Conservation (phyloP, 495 filamentous ascomycete genomes). For the Cercophora sp. region DNA sequence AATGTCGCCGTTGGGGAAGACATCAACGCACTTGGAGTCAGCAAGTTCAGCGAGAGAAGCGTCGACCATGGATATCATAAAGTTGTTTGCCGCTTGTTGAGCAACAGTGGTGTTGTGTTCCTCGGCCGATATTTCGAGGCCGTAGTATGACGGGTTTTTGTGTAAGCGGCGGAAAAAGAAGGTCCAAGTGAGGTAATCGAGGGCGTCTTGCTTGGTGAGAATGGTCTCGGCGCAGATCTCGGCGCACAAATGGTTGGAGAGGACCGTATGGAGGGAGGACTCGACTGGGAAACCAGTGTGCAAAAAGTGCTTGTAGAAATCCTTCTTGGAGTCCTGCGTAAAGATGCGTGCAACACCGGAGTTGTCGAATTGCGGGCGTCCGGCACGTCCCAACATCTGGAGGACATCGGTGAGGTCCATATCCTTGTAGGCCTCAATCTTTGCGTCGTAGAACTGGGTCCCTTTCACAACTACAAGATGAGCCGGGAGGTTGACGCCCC, state of each 20-base stretch:
- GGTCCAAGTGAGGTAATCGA: conserved; percentile 98
- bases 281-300: conserved; percentile 98
- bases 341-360: conserved; percentile 96
- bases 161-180: conserved; percentile 97
- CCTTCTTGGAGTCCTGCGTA: conserved; percentile 95
- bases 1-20: conserved; percentile 84
- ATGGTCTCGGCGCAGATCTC: conserved; percentile 94
- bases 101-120: conserved; percentile 88
- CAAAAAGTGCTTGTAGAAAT: conserved; percentile 99
- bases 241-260: conserved; percentile 95
- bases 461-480: conserved; percentile 98
- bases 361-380: conserved; percentile 92
- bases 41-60: conserved; percentile 75
- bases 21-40: conserved; percentile 73
- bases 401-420: conserved; percentile 99
- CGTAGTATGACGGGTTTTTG: conserved; percentile 98
- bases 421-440: conserved; percentile 95
- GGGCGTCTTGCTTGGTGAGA: conserved; percentile 87
- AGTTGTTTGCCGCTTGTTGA: conserved; percentile 80
- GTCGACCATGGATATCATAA: conserved; percentile 87
- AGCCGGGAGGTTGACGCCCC: conserved; percentile 97
- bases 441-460: conserved; percentile 97
- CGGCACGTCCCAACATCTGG: conserved; percentile 96
- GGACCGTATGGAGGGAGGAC: conserved; percentile 88
- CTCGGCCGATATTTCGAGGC: conserved; percentile 87